Conservation (phyloP, 805 yeast genomes). For the Pichia heedii region DNA sequence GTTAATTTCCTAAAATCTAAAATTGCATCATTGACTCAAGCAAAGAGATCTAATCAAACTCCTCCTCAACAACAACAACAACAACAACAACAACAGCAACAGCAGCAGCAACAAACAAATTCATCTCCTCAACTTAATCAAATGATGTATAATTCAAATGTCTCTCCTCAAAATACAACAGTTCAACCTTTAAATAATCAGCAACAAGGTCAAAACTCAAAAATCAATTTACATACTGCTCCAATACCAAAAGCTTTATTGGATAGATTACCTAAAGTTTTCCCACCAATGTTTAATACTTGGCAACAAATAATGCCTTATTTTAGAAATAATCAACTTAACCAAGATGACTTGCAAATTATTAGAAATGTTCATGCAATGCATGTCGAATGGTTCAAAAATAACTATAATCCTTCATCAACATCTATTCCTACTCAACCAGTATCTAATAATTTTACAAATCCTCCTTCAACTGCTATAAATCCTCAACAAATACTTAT, state of each 20-base stretch:
- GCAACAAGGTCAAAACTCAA: conserved; percentile 7
- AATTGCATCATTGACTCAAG: conserved; percentile 29
- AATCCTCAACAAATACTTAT: conserved; percentile 26
- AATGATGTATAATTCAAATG: not conserved
- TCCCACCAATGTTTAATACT: conserved; percentile 71
- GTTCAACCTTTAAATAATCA: not conserved
- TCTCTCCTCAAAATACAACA: not conserved
- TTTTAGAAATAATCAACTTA: conserved; percentile 44
- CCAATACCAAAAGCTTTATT: conserved; percentile 68
- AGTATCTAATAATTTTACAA: conserved; percentile 8
- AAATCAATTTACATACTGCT: conserved; percentile 43
- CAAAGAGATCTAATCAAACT: conserved; percentile 13
- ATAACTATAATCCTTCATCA: conserved; percentile 26
- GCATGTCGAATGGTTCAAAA: conserved; percentile 49
- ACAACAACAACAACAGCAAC: conserved; percentile 6
- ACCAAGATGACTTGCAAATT: conserved; percentile 46
- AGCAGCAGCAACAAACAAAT: conserved; percentile 12
- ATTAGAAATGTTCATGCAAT: conserved; percentile 61
- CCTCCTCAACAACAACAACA: conserved; percentile 16
- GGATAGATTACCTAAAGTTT: conserved; percentile 51
- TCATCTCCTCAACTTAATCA: conserved; percentile 12
- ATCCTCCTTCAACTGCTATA: conserved; percentile 12
- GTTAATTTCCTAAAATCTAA: conserved; percentile 38
- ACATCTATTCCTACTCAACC: conserved; percentile 15
- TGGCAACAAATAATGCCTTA: conserved; percentile 73